phyloP scores from a whole-genome alignment of 495 filamentous ascomycete genomes.

The Astrothelium macrocarpum region DNA sequence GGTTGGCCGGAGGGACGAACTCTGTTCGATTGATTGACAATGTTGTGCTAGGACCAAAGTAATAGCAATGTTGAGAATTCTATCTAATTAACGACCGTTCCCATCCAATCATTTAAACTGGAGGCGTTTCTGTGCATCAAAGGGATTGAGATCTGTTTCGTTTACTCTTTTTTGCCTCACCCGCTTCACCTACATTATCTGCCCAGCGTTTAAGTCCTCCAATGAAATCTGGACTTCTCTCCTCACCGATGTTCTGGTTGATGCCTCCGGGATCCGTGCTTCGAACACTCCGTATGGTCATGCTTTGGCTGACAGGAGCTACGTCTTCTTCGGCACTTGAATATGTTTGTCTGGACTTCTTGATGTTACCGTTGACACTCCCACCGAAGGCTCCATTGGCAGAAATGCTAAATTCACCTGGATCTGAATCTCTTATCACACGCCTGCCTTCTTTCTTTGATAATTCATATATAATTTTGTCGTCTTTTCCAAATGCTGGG shows the following conservation, averaged over 20 bases:
- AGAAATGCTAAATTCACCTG: background rate
- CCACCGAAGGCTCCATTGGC: background rate
- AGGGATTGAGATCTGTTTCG: background rate
- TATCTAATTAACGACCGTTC: background rate
- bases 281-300: background rate
- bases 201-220: background rate
- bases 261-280: background rate
- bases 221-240: background rate
- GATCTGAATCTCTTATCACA: background rate
- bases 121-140: background rate
- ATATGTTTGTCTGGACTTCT: no score
- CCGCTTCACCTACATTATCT: background rate
- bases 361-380: background rate
- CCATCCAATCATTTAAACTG: background rate
- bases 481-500: no score
- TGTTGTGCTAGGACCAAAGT: constrained; percentile 46
- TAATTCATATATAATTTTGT: background rate
- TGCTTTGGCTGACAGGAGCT: no score
- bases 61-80: background rate
- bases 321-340: no score
- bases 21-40: constrained; percentile 92
- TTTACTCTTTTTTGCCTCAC: background rate
- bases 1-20: constrained; percentile 57
- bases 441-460: constrained; percentile 2
- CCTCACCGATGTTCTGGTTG: background rate